Evolutionary conservation across 306 rosid species (phyloP).

Genomic region (Gillenia trifoliata): DNA sequence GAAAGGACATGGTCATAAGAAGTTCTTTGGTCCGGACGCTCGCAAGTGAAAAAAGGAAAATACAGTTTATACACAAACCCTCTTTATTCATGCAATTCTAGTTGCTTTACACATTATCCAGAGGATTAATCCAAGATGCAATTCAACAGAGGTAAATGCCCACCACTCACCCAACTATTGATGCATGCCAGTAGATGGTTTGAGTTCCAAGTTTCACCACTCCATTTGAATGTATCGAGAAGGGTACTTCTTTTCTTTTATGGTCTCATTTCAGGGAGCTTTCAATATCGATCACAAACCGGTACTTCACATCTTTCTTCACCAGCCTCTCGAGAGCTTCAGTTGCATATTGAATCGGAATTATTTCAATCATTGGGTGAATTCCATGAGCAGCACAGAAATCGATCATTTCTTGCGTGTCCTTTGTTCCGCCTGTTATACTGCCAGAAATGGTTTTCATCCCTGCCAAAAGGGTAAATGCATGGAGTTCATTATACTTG

Average conservation of each 20-base stretch:
- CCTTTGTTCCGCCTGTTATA: conserved; percentile 58
- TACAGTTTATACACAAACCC: too few relatives aligned
- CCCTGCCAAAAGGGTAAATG: conserved; percentile 40
- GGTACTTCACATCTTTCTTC: conserved; percentile 67
- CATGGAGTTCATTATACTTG: conserved; percentile 7
- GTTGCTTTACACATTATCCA: background rate
- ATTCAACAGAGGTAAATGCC: background rate
- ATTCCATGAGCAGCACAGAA: conserved; percentile 63
- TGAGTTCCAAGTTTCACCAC: too few relatives aligned
- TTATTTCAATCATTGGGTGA: conserved; percentile 66
- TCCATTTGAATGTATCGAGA: too few relatives aligned
- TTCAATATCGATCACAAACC: conserved; percentile 80
- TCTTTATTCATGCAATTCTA: background rate
- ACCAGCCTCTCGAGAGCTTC: conserved; percentile 83
- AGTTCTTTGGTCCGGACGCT: too few relatives aligned
- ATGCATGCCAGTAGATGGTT: too few relatives aligned
- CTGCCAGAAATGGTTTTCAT: conserved; percentile 61
- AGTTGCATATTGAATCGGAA: conserved; percentile 74
- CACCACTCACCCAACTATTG: too few relatives aligned
- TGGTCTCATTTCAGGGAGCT: conserved; percentile 49
- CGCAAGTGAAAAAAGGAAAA: background rate
- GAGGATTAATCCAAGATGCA: too few relatives aligned
- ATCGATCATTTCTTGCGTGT: conserved; percentile 68
- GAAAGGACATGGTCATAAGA: too few relatives aligned
- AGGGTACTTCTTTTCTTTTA: background rate